Evolutionary conservation across 208 protist genomes (phyloP), one percentile per base, ranked within the genome.

Genomic region (Trypanosoma avium): DNA sequence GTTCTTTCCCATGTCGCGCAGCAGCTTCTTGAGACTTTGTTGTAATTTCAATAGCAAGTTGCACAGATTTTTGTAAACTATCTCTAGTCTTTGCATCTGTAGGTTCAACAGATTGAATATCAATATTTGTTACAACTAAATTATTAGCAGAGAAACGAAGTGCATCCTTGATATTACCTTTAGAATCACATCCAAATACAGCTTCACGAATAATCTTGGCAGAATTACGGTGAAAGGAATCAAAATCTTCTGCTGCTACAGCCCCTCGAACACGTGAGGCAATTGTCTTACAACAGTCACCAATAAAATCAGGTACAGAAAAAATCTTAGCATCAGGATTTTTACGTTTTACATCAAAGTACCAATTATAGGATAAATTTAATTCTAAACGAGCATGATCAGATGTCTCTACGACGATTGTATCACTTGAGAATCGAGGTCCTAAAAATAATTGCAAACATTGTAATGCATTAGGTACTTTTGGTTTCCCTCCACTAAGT

Each of bases 1-100:
- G 82, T 77, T 97, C 86, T 56, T 92, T 93, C 29, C 89, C 88
- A 61, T 97, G 93, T n/a, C 90, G 81, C 9, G 96, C 96, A 8
- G 90, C 73, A 5, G 93, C 90, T 52, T 98, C 96, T 74, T 98
- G 96, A 17, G 97, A 98, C 68, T 98, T 98, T 57, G 97, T 98
- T 0, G 95, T 98, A 61, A 99, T 99, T 76, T 99, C 94, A 77
- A 99, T 98, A 24, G 97, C 97, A 1, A 98, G 86, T 82, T 99
- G 97, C 53, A 99, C 97, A 0, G 93, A 98, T 79, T 99, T 98
- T 70, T 98, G 94, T 47, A 99, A 73, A 19, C 92, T 97, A 58
- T 98, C 93, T 5, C 90, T 81, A 36, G 96, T 98, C 73, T 95
- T 86, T 43, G 88, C 80, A 64, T 98, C 94, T 22, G 95, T 96